Conservation (phyloP, 2,329 filamentous ascomycete genomes). For the Stagonosporopsis tanaceti region DNA sequence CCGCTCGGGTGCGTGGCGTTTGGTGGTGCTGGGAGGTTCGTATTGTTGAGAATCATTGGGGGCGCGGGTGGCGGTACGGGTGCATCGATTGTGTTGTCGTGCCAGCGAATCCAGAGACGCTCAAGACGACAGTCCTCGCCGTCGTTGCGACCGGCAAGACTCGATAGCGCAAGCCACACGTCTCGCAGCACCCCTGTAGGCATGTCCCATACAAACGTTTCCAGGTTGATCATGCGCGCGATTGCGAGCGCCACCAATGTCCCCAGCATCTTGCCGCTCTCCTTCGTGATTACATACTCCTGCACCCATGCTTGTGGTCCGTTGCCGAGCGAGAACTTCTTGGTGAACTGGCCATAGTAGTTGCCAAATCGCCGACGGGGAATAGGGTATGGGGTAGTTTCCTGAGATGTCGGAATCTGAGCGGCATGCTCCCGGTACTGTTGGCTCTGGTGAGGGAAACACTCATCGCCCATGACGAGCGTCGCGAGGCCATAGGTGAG, state of each 20-base stretch:
- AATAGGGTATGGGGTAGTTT: conserved; percentile 45
- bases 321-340: conserved; percentile 86
- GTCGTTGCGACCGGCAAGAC: conserved; percentile 68
- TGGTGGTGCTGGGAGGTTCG: conserved; percentile 50
- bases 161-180: conserved; percentile 80
- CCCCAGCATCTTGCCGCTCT: conserved; percentile 87
- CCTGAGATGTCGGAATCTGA: conserved; percentile 16
- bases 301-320: conserved; percentile 79
- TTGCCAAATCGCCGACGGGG: conserved; percentile 66
- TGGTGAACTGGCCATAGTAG: conserved; percentile 79
- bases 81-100: conserved; percentile 70
- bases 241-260: conserved; percentile 80
- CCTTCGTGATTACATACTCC: conserved; percentile 83
- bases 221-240: conserved; percentile 81
- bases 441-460: conserved; percentile 60
- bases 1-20: conserved; percentile 48
- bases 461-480: conserved; percentile 74
- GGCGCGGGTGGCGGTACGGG: conserved; percentile 47
- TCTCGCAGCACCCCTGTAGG: conserved; percentile 82
- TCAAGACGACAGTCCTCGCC: conserved; percentile 72
- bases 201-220: conserved; percentile 89
- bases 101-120: conserved; percentile 82
- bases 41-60: conserved; percentile 49
- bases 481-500: conserved; percentile 84
- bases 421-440: conserved; percentile 31